These are phyloP conservation scores for Phytophthora aleatoria DNA, from an alignment of 352 stramenopile genomes.

Conservation along the genomic window DNA sequence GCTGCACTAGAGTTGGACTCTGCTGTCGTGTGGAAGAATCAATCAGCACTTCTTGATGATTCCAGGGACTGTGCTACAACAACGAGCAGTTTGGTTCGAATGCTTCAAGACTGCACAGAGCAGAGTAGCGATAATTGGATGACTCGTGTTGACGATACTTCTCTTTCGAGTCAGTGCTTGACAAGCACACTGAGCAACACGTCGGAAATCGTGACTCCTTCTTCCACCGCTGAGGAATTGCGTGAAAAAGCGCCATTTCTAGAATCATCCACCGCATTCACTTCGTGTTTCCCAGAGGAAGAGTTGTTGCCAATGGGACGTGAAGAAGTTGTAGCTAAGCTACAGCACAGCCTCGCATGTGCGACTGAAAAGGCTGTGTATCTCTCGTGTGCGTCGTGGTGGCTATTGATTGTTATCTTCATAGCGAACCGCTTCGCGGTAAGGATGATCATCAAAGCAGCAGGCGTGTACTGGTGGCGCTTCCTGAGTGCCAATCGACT, in stretches of 20 bases:
- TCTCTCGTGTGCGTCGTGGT: constrained; percentile 62
- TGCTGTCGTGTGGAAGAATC: constrained; percentile 36
- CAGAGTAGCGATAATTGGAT: neutral
- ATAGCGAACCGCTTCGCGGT: constrained; percentile 48
- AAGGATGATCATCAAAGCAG: constrained; percentile 52
- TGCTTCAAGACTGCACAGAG: constrained; percentile 38
- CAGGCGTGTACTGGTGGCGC: constrained; percentile 59
- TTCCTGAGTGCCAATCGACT: constrained; percentile 58
- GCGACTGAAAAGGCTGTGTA: constrained; percentile 66
- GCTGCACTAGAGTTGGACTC: constrained; percentile 24
- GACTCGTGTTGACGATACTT: constrained; percentile 8
- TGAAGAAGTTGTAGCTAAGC: constrained; percentile 23
- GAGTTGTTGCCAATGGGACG: constrained; percentile 7
- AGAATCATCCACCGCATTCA: constrained; percentile 21
- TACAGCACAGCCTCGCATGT: constrained; percentile 53
- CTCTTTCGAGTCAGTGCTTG: constrained; percentile 33
- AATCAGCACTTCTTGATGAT: constrained; percentile 28
- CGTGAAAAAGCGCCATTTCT: constrained; percentile 29
- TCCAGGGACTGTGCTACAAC: constrained; percentile 24
- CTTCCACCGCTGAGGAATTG: constrained; percentile 15
- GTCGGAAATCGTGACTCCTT: constrained; percentile 12
- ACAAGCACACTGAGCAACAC: constrained; percentile 22
- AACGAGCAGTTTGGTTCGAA: constrained; percentile 36
- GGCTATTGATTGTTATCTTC: constrained; percentile 58
- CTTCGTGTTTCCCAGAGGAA: constrained; percentile 28